Evolutionary conservation across 1,139 yeast species (phyloP).

Genomic region (Yamadazyma pseudoaaseri): DNA sequence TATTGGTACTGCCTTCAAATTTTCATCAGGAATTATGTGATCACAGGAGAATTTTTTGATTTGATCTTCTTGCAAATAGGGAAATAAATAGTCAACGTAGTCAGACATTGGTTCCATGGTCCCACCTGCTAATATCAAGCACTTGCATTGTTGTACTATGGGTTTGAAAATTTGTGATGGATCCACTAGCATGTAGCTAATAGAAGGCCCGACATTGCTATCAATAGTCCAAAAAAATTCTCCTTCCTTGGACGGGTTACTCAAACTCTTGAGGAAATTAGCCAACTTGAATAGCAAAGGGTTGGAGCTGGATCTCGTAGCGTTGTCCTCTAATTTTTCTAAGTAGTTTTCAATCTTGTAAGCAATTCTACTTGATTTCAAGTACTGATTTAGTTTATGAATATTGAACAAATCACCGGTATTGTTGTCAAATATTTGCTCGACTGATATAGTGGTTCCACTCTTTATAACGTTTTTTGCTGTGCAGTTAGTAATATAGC

Average conservation of each 20-base stretch:
- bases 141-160: conserved; percentile 62
- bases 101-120: conserved; percentile 92
- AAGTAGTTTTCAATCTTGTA: conserved; percentile 79
- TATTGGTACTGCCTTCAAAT: conserved; percentile 62
- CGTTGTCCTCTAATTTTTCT: conserved; percentile 27
- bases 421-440: conserved; percentile 54
- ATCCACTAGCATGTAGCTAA: conserved; percentile 76
- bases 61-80: conserved; percentile 40
- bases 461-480: conserved; percentile 32
- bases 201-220: conserved; percentile 20
- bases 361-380: conserved; percentile 72
- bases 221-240: conserved; percentile 58
- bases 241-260: conserved; percentile 82
- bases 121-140: conserved; percentile 89
- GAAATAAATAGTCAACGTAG: conserved; percentile 63
- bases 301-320: conserved; percentile 22
- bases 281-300: conserved; percentile 70
- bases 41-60: conserved; percentile 70
- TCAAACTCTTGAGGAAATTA: conserved; percentile 60
- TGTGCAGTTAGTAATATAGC: conserved; percentile 34
- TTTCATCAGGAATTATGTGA: conserved; percentile 76
- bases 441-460: conserved; percentile 53
- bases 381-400: conserved; percentile 62
- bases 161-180: conserved; percentile 73
- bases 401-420: conserved; percentile 75